Base-by-base conservation (phyloP, 495 filamentous ascomycete genomes). In the Penicillium egyptiacum region DNA sequence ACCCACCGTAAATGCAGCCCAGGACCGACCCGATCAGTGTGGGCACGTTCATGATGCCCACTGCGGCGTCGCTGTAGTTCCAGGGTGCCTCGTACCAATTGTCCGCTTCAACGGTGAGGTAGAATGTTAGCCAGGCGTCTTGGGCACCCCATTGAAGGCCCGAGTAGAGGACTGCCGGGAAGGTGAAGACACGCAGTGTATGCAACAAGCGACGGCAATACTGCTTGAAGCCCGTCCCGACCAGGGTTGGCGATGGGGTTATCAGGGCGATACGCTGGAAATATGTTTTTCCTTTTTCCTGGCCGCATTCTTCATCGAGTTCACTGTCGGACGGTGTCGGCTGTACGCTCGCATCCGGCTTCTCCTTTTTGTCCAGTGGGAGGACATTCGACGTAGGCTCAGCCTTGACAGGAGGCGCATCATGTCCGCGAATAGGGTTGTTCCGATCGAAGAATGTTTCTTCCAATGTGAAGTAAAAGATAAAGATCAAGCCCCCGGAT, bases 121-220 rank as follows among this genome's bases (percentile, higher is more conserved):
- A 74, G 58, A 74, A 74, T 16, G 66, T 66, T n/a, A 74, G 47
- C 70, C 70, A 74, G 4, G 71, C 71, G 54, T 74, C 71, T 46
- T 74, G 71, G 16, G 64, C 70, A 23, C 70, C 70, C 71, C 70
- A 74, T 47, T 72, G 70, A 19, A 74, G 50, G 19, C 67, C 67
- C 6, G 67, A 68, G 47, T 62, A 73, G 23, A 69, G 44, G 23
- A 73, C 69, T 5, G 69, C 70, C 1, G 70, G 70, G 53, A 73
- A 72, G 4, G 47, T 63, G 55, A 74, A 71, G 17, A 74, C 55
- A 23, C 70, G 65, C 40, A 74, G 47, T 6, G 60, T 66, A 46
- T 71, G 53, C 28, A 58, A 58, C 20, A 70, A 43, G 22, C 62
- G 65, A 33, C 26, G 42, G 44, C 14, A 58, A 49, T 70, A 70